Conservation (phyloP, 1,284 basidiomycete genomes). For the Pseudozyma hubeiensis region DNA sequence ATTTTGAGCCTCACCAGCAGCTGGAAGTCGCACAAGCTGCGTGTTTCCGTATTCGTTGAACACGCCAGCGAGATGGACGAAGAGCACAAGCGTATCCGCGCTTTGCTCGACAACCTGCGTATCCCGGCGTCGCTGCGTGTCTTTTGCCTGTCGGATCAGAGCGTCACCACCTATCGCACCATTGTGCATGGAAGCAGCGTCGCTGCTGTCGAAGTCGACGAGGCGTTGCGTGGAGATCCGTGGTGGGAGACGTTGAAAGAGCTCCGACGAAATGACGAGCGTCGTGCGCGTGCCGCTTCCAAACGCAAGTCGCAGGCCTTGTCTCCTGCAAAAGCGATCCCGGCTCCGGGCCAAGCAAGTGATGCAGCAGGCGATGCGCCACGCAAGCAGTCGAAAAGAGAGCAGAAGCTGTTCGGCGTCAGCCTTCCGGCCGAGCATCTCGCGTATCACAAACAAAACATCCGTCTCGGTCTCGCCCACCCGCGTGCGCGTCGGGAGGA, state of each 20-base stretch:
- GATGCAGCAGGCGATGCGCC: conserved; percentile 10
- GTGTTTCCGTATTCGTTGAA: conserved; percentile 68
- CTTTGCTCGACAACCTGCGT: conserved; percentile 66
- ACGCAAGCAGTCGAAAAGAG: conserved; percentile 49
- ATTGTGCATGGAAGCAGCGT: conserved; percentile 61
- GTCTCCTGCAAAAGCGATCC: conserved; percentile 39
- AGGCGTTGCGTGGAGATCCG: conserved; percentile 59
- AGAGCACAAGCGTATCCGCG: conserved; percentile 60
- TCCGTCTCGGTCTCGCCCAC: conserved; percentile 65
- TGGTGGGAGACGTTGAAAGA: conserved; percentile 66
- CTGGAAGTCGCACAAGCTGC: conserved; percentile 66
- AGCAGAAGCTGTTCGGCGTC: conserved; percentile 59
- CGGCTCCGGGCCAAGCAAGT: conserved; percentile 1
- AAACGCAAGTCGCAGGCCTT: conserved; percentile 49
- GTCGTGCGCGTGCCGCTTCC: conserved; percentile 46
- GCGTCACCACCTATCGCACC: conserved; percentile 60
- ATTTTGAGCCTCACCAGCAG: conserved; percentile 66
- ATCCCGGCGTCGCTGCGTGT: conserved; percentile 66
- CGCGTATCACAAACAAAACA: conserved; percentile 65
- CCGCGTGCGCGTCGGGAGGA: conserved; percentile 57
- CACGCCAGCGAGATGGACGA: conserved; percentile 60
- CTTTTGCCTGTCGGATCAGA: conserved; percentile 59
- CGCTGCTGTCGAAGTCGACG: conserved; percentile 45
- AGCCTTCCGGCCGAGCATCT: conserved; percentile 65
- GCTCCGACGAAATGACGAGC: conserved; percentile 59